Percentiles rank a stretch among this genome's conserved stretches.
These are phyloP conservation scores for Elsinoe perseae DNA, from an alignment of 2,329 filamentous ascomycete genomes.

Conservation along the genomic window DNA sequence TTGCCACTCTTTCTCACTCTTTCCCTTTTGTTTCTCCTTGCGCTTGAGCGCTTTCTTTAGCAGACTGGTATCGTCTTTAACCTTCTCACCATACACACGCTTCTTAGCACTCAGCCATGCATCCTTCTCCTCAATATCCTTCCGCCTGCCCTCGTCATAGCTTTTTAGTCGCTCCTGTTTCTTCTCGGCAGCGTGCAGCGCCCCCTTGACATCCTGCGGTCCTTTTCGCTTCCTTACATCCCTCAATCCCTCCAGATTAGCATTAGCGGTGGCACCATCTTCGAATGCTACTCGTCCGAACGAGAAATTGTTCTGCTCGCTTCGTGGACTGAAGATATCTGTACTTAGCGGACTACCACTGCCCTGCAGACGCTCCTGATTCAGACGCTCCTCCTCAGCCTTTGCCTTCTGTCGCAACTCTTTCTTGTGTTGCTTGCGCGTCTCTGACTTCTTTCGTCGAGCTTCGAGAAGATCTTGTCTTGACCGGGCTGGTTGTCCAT, in stretches of 20 bases:
- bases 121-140: conserved; percentile 87
- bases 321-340: conserved; percentile 37
- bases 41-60: conserved; percentile 93
- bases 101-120: conserved; percentile 86
- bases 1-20: conserved; percentile 79
- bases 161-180: conserved; percentile 71
- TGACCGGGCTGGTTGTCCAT: conserved; percentile 74
- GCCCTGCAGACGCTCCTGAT: conserved; percentile 49
- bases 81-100: conserved; percentile 79
- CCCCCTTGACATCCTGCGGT: conserved; percentile 74
- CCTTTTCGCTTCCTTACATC: conserved; percentile 70
- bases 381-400: conserved; percentile 63
- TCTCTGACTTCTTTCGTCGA: conserved; percentile 76
- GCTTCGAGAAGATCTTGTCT: conserved; percentile 88
- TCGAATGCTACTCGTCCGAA: conserved; percentile 89
- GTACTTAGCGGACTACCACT: conserved; percentile 49
- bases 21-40: conserved; percentile 81
- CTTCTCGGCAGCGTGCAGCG: conserved; percentile 76
- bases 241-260: conserved; percentile 52
- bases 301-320: conserved; percentile 60
- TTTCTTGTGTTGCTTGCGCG: conserved; percentile 83
- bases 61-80: conserved; percentile 75
- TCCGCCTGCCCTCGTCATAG: conserved; percentile 71
- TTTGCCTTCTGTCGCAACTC: conserved; percentile 69
- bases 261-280: conserved; percentile 73